Evolutionary conservation across 305 asterid species (phyloP).

Genomic region (Solanum aculeatissimum): DNA sequence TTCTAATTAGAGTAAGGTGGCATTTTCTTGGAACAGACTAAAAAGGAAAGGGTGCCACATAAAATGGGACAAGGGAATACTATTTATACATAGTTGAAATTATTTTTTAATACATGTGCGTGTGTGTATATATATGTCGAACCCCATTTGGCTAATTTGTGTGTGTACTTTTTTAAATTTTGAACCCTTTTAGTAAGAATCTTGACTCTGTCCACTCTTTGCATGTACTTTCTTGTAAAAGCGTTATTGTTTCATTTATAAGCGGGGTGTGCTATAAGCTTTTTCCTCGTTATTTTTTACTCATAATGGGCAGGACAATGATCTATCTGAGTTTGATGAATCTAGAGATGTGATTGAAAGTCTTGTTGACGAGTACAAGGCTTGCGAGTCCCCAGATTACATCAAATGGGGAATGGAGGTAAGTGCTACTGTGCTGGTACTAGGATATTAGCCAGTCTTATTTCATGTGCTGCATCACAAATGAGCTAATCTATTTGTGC

Average conservation of each 20-base stretch:
- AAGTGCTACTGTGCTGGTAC: neutral
- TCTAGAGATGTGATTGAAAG: constrained; percentile 93
- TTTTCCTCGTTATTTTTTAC: neutral
- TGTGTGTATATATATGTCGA: too few relatives aligned
- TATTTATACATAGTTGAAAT: too few relatives aligned
- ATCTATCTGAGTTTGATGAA: constrained; percentile 97
- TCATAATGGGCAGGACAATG: constrained; percentile 64
- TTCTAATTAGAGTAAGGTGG: too few relatives aligned
- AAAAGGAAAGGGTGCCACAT: too few relatives aligned
- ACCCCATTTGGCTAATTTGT: too few relatives aligned
- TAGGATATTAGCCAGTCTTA: neutral
- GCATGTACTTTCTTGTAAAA: neutral
- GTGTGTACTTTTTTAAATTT: too few relatives aligned
- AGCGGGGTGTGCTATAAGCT: neutral
- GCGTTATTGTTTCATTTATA: neutral
- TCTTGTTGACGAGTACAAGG: constrained; percentile 99
- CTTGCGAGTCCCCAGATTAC: constrained; percentile 98
- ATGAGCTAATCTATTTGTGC: constrained; percentile 4
- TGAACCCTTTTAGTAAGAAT: too few relatives aligned
- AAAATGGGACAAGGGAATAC: too few relatives aligned
- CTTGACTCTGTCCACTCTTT: too few relatives aligned
- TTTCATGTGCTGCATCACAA: neutral
- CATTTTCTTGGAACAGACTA: too few relatives aligned
- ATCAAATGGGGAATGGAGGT: constrained; percentile 99
- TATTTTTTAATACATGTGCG: too few relatives aligned